These are phyloP conservation scores for Pochonia chlamydosporia DNA, from an alignment of 2,329 filamentous ascomycete genomes.

Conservation along the genomic window DNA sequence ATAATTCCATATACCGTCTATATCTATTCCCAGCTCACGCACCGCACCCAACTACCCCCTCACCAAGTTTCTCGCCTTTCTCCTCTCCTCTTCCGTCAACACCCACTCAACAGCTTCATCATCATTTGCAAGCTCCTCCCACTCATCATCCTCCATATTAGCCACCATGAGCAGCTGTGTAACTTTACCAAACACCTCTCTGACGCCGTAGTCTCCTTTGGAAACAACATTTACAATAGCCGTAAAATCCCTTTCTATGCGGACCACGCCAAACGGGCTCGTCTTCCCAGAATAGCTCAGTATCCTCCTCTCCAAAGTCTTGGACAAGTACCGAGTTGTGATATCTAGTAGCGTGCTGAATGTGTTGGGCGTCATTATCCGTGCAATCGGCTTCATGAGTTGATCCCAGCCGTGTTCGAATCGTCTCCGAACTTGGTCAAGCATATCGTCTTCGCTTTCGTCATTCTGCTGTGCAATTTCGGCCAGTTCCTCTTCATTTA, in stretches of 20 bases:
- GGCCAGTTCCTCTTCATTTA: conserved; percentile 55
- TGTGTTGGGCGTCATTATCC: conserved; percentile 73
- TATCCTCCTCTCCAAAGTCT: conserved; percentile 80
- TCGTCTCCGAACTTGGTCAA: conserved; percentile 68
- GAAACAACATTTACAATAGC: conserved; percentile 65
- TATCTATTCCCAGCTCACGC: no score
- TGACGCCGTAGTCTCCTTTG: conserved; percentile 67
- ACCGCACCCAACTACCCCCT: neutral
- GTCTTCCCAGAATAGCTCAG: conserved; percentile 74
- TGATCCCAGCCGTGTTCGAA: conserved; percentile 85
- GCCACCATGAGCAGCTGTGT: conserved; percentile 79
- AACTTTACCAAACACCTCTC: conserved; percentile 71
- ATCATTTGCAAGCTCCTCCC: conserved; percentile 63
- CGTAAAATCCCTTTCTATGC: conserved; percentile 78
- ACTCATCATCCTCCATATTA: conserved; percentile 95
- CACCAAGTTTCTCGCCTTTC: conserved; percentile 65
- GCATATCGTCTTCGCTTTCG: conserved; percentile 44
- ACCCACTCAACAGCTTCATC: conserved; percentile 65
- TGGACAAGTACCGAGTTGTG: conserved; percentile 69
- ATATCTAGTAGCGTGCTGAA: conserved; percentile 71
- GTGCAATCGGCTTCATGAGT: conserved; percentile 76
- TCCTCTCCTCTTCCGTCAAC: conserved; percentile 66
- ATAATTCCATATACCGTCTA: no score
- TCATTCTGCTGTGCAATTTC: conserved; percentile 50
- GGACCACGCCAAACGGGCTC: conserved; percentile 74